These are phyloP conservation scores for Beauveria asiatica DNA, from an alignment of 2,329 filamentous ascomycete species.

Conservation along the genomic window DNA sequence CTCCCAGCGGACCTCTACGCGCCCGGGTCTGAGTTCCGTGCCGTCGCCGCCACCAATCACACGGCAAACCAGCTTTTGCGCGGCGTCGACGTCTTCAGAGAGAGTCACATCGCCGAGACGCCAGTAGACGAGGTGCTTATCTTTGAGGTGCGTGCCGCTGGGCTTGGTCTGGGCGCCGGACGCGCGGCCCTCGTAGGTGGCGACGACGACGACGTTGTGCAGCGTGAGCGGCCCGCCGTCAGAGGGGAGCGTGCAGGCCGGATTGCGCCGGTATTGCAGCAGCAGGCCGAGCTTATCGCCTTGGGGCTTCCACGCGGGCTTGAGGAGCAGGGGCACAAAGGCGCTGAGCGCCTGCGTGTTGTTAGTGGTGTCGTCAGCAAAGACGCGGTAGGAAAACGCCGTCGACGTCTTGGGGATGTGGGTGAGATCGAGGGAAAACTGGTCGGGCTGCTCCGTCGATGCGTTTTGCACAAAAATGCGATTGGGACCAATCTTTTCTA, in stretches of 20 bases:
- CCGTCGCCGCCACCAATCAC: conserved; percentile 61
- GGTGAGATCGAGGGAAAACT: conserved; percentile 68
- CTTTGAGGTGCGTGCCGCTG: conserved; percentile 67
- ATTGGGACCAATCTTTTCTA: conserved; percentile 91
- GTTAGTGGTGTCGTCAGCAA: conserved; percentile 50
- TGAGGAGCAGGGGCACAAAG: conserved; percentile 65
- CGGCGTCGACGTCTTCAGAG: conserved; percentile 45
- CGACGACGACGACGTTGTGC: conserved; percentile 68
- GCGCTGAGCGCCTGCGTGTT: conserved; percentile 35
- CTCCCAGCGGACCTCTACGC: conserved; percentile 80
- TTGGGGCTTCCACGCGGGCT: conserved; percentile 74
- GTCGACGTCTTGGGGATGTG: conserved; percentile 66
- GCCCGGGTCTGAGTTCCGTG: conserved; percentile 61
- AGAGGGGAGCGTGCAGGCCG: conserved; percentile 41
- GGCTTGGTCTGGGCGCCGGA: conserved; percentile 69
- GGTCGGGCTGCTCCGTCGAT: conserved; percentile 57
- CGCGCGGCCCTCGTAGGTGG: conserved; percentile 62
- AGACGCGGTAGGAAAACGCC: conserved; percentile 88
- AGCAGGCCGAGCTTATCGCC: conserved; percentile 80
- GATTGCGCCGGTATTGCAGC: conserved; percentile 77
- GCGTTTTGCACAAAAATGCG: conserved; percentile 76
- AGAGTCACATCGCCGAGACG: conserved; percentile 66
- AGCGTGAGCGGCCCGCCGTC: conserved; percentile 29
- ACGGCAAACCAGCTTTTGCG: conserved; percentile 73
- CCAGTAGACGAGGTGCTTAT: conserved; percentile 74